Percentiles rank a stretch among this genome's conserved stretches.
phyloP scores from a whole-genome alignment of 306 rosid species.

The Potentilla sterilis region DNA sequence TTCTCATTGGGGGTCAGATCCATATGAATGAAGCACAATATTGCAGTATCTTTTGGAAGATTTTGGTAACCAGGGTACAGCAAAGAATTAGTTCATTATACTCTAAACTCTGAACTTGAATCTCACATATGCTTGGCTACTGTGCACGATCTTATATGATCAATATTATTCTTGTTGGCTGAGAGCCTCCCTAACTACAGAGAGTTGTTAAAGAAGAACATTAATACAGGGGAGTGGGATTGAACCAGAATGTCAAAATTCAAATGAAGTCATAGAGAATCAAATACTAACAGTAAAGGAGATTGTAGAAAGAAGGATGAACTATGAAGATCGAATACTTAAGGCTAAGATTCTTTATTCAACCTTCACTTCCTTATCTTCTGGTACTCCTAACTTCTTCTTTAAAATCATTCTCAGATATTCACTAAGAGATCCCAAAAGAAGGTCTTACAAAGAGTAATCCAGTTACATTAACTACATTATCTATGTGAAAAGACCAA shows the following conservation, averaged over 20 bases:
- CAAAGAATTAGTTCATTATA: slow-evolving; percentile 10
- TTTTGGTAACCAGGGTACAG: slow-evolving; percentile 26
- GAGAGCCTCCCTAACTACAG: no score
- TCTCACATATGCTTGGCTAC: background rate
- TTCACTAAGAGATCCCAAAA: background rate
- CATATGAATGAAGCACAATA: background rate
- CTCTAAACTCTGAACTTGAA: background rate
- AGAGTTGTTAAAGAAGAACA: no score
- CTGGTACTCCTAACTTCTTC: background rate
- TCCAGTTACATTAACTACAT: background rate
- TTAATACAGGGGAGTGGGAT: no score
- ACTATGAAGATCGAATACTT: background rate
- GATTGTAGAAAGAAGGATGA: background rate
- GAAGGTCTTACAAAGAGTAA: no score
- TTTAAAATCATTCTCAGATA: background rate
- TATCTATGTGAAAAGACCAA: no score
- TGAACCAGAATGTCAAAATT: no score
- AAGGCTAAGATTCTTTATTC: background rate
- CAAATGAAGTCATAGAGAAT: no score
- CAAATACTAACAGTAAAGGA: no score
- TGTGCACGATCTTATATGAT: background rate
- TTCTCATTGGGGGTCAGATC: slow-evolving; percentile 13
- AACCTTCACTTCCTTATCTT: background rate
- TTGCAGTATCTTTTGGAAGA: slow-evolving; percentile 9
- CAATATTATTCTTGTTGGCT: no score